Base-by-base conservation (phyloP, 805 yeast species). In the Metschnikowia baotianmanensis region DNA sequence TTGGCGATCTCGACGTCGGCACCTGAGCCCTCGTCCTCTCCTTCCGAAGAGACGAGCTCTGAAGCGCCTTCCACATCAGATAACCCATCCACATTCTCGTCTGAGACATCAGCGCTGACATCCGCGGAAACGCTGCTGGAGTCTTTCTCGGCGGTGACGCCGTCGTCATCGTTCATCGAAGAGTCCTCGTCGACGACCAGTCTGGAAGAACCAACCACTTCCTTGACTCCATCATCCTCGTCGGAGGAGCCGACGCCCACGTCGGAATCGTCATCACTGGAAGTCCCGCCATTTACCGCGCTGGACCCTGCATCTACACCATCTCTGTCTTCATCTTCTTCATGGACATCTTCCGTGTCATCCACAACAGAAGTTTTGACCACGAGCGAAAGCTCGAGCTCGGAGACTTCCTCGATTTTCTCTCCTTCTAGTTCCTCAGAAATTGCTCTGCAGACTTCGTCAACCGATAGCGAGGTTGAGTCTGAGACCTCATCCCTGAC, bases 241-340 rank as follows among this genome's bases (percentile, higher is more conserved):
- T 34, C 46, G 11, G 31, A 17, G 11, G 5, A 18, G 12, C 27
- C 39, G 25, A 55, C 59, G 4, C 47, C 57, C 11, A 27, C 41
- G 18, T 58, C 59, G 9, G 48, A 57, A 3, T 49, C 61, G 6
- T 53, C 59, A 21, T 50, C 62, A 6, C 47, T 58, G 3, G 24
- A 35, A 2, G 12, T 21, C 2, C 36, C 36, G 28, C 38, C 45
- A n/a, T 16, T 12, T 13, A 15, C 39, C 17, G 15, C 16, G 19
- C 28, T 22, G 19, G 6, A 27, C 15, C 16, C 35, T 8, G 21
- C 43, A 8, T 34, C 46, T 19, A 21, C 30, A 3, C 26, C 42
- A 12, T 16, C 44, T 8, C 13, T 34, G 11, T 36, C 42, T 16
- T 32, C 32, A 6, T 24, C 24, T 5, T 29, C 37, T 15, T 30